phyloP scores from a whole-genome alignment of 148 eudicot genomes.

The Camellia granthamiana region DNA sequence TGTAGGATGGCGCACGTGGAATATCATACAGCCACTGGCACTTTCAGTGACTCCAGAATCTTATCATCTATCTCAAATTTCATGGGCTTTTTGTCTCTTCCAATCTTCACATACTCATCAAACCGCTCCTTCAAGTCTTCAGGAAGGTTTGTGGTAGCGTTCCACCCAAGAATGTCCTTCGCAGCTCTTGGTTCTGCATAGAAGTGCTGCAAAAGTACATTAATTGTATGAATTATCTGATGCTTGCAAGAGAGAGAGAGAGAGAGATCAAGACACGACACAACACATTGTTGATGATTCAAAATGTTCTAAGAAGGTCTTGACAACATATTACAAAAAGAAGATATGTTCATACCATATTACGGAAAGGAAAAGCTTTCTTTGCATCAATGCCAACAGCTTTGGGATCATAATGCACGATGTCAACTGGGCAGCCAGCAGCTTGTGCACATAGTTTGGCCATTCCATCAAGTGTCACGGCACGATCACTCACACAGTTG shows the following conservation, averaged over 20 bases:
- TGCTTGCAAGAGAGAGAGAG: neutral
- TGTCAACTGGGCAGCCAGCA: conserved; percentile 66
- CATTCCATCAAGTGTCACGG: conserved; percentile 87
- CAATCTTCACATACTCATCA: conserved; percentile 88
- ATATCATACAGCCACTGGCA: conserved; percentile 48
- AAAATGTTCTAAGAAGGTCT: neutral
- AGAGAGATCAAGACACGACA: neutral
- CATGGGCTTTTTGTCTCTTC: conserved; percentile 80
- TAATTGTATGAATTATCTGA: conserved; percentile 4
- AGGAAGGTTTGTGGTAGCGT: conserved; percentile 56
- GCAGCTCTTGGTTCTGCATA: conserved; percentile 98
- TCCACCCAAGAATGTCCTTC: conserved; percentile 75
- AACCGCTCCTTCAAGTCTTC: conserved; percentile 85
- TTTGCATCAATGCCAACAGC: conserved; percentile 82
- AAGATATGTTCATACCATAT: conserved; percentile 51
- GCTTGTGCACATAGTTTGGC: conserved; percentile 92
- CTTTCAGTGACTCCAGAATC: conserved; percentile 68
- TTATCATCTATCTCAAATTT: conserved; percentile 80
- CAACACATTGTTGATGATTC: neutral
- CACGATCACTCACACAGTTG: conserved; percentile 89
- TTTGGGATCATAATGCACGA: conserved; percentile 90
- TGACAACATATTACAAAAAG: neutral
- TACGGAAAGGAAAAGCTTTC: conserved; percentile 96
- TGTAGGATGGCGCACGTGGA: neutral
- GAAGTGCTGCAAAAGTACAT: conserved; percentile 61